Evolutionary conservation across 2,329 filamentous ascomycete genomes (phyloP).

Genomic region (Clonostachys byssicola): DNA sequence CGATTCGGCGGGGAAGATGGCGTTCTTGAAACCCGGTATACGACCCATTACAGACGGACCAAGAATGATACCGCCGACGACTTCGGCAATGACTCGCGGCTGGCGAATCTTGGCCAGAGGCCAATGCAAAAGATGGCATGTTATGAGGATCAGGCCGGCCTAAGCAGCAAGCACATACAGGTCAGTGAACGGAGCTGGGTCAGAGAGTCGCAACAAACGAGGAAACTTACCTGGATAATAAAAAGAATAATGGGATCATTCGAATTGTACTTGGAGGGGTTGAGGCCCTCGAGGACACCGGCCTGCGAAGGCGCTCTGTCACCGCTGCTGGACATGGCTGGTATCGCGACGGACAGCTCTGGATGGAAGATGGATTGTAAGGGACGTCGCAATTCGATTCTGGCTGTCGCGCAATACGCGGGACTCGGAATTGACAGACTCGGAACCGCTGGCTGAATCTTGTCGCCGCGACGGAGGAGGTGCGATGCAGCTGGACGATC

Average conservation of each 20-base stretch:
- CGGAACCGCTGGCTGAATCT: no score
- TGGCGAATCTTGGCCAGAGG: slow-evolving; percentile 74
- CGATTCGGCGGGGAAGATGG: slow-evolving; percentile 73
- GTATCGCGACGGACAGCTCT: no score
- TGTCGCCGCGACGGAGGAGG: no score
- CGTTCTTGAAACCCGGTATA: slow-evolving; percentile 70
- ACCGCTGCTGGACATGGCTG: neutral
- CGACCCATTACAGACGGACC: slow-evolving; percentile 86
- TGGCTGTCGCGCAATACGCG: no score
- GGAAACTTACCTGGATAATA: slow-evolving; percentile 59
- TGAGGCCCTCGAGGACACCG: slow-evolving; percentile 67
- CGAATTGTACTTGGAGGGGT: slow-evolving; percentile 64
- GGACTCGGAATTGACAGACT: no score
- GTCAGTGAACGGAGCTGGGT: no score
- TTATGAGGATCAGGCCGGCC: slow-evolving; percentile 40
- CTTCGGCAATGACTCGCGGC: slow-evolving; percentile 79
- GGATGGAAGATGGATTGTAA: no score
- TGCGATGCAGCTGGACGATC: no score
- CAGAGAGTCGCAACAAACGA: neutral
- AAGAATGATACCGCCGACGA: slow-evolving; percentile 78
- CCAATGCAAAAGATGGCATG: slow-evolving; percentile 58
- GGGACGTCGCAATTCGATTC: no score
- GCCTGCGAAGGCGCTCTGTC: slow-evolving; percentile 32
- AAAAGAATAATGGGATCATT: slow-evolving; percentile 72
- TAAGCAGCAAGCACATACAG: slow-evolving; percentile 10